Evolutionary conservation across 768 basidiomycete genomes (phyloP).

Genomic region (Gloeopeniophorella convolvens): DNA sequence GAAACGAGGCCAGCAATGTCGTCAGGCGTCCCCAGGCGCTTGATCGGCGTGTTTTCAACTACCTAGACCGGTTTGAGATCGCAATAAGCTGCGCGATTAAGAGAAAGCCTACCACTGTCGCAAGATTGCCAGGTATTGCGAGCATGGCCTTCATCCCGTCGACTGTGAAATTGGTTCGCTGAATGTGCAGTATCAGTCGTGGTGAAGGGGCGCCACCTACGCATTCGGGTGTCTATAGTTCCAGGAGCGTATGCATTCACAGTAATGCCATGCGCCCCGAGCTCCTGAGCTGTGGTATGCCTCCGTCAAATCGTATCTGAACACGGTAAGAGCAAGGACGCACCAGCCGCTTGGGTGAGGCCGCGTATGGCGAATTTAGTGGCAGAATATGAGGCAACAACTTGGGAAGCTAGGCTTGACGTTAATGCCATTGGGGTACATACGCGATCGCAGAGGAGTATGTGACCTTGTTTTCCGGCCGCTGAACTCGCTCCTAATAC

Average conservation of each 20-base stretch:
- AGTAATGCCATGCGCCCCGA: constrained; percentile 19
- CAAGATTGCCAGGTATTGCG: too few species aligned
- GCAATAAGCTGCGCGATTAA: too few species aligned
- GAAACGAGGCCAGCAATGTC: constrained; percentile 21
- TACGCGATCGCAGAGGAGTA: neutral
- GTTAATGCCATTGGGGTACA: neutral
- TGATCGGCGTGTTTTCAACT: neutral
- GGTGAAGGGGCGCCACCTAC: constrained; percentile 4
- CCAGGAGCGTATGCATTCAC: constrained; percentile 25
- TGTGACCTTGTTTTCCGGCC: constrained; percentile 14
- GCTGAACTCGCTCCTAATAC: constrained; percentile 4
- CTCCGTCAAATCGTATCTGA: neutral
- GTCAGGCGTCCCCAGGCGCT: constrained; percentile 7
- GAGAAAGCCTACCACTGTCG: too few species aligned
- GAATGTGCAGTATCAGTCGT: too few species aligned
- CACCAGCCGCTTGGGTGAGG: constrained; percentile 22
- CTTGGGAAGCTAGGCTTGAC: neutral
- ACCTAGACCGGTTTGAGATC: neutral
- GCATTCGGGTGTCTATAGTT: constrained; percentile 15
- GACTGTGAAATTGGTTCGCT: neutral
- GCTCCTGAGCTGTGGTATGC: constrained; percentile 16
- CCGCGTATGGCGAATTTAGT: constrained; percentile 24
- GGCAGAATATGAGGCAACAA: constrained; percentile 9
- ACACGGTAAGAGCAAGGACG: neutral
- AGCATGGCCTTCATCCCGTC: neutral